Percentiles rank a stretch among this genome's conserved stretches.
Evolutionary conservation across 75 land plant species (phyloP).

Genomic region (Selaginella moellendorffii): DNA sequence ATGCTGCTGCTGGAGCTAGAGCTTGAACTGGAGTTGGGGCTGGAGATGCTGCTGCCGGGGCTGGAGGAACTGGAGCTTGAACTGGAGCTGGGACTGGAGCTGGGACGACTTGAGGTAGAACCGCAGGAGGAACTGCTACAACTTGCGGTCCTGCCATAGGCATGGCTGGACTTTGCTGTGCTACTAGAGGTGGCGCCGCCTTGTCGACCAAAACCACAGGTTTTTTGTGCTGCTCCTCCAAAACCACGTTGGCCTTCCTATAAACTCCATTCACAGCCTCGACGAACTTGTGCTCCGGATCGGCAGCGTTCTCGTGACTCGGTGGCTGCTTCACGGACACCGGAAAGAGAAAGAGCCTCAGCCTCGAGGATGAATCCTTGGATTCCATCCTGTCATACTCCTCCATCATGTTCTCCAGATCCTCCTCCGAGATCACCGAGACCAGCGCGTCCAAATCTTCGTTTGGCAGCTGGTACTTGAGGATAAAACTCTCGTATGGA

Average conservation of each 20-base stretch:
- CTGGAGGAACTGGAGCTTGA: neutral
- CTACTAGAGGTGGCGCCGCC: neutral
- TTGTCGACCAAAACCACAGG: neutral
- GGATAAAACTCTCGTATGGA: neutral
- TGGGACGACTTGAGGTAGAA: neutral
- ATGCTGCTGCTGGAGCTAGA: too few species aligned
- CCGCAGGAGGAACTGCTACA: neutral
- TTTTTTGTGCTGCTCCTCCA: neutral
- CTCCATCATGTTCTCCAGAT: neutral
- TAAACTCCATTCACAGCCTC: neutral
- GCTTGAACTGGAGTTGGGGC: neutral
- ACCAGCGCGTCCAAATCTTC: neutral
- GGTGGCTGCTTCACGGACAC: neutral
- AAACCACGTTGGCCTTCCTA: neutral
- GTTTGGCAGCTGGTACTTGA: neutral
- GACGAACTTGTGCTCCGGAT: neutral
- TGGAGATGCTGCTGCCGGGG: neutral
- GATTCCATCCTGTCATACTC: neutral
- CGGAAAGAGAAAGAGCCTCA: neutral
- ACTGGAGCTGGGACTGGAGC: neutral
- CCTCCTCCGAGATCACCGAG: neutral
- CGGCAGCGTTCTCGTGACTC: neutral
- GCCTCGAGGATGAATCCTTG: neutral
- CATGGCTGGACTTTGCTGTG: neutral
- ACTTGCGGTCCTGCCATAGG: neutral